Evolutionary conservation across 192 early-diverging fungal genomes (phyloP), one percentile per base, ranked within the genome.

Genomic region (Podila minutissima): DNA sequence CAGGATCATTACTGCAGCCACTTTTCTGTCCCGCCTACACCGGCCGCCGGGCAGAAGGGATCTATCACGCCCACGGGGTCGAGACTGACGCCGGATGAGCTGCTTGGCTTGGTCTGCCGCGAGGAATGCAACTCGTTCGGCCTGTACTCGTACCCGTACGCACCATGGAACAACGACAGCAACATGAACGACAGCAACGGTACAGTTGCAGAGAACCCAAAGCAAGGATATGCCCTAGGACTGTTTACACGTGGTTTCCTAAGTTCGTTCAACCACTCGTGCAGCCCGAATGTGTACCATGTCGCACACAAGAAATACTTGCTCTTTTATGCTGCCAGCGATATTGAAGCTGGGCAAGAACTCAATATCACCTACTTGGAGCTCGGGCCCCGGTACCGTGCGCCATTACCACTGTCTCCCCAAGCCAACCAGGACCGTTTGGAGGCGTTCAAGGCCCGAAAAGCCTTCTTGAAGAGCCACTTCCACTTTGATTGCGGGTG

Each of bases 41-140:
- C 17, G 0, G 59, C 15, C 2, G 12, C 24, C 0, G 24, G 31
- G 0, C 31, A 60, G 5, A 31, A 60, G 11, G 28, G 9, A 20
- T 15, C 53, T 29, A 29, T 3, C 53, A 58, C 29, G 17, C 29
- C 60, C 11, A 62, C 60, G 9, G 60, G 28, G 2, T 0, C 24
- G 35, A 19, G 41, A 20, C 33, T 73, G 22, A 31, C 51, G 20
- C 35, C 50, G 55, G 64, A 48, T 2, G 71, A 73, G 5, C 58
- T 73, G 20, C 10, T 73, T 19, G 29, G 55, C 12, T 9, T 73
- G 37, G n/a, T 73, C 41, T 53, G 64, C 38, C 19, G 35, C 0
- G 71, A 73, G 57, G 71, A 73, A 19, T 66, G 71, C 71, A 73
- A 73, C 31, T 73, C 71, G 4, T 73, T 73, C 31, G 71, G 71